Conservation (phyloP, 169 alveolate species). For the Plasmodium knowlesi region DNA sequence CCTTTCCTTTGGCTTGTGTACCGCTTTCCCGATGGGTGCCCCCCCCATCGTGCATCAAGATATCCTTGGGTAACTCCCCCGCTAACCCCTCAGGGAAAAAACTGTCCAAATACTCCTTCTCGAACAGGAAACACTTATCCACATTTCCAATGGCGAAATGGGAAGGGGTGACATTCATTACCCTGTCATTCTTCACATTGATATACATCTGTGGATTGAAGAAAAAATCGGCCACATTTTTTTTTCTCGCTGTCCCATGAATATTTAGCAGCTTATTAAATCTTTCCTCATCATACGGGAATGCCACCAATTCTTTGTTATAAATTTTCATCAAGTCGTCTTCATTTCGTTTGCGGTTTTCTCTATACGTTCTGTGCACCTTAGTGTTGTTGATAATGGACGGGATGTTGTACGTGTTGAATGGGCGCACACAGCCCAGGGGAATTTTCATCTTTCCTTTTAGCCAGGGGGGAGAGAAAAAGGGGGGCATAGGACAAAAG, state of each 20-base stretch:
- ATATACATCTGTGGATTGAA: slow-evolving; percentile 56
- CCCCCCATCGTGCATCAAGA: slow-evolving; percentile 23
- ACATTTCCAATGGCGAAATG: slow-evolving; percentile 34
- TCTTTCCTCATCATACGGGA: slow-evolving; percentile 68
- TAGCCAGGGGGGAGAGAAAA: background rate
- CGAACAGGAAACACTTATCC: slow-evolving; percentile 55
- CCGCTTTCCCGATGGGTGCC: background rate
- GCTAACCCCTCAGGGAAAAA: slow-evolving; percentile 68
- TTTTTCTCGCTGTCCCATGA: slow-evolving; percentile 9
- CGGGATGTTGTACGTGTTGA: slow-evolving; percentile 58
- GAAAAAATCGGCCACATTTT: slow-evolving; percentile 36
- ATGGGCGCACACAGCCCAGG: slow-evolving; percentile 6
- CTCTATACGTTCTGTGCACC: slow-evolving; percentile 59
- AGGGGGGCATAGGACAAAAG: background rate
- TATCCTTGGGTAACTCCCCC: slow-evolving; percentile 68
- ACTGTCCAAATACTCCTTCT: slow-evolving; percentile 57
- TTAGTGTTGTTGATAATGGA: slow-evolving; percentile 36
- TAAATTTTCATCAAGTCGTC: slow-evolving; percentile 53
- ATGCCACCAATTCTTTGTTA: slow-evolving; percentile 69
- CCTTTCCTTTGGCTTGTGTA: background rate
- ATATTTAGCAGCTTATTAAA: slow-evolving; percentile 52
- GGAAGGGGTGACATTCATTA: slow-evolving; percentile 15
- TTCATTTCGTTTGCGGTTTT: slow-evolving; percentile 13
- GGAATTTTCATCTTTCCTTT: background rate
- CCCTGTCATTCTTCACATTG: slow-evolving; percentile 42